Evolutionary conservation across 805 yeast species (phyloP).

Genomic region (Wickerhamiella azyma): DNA sequence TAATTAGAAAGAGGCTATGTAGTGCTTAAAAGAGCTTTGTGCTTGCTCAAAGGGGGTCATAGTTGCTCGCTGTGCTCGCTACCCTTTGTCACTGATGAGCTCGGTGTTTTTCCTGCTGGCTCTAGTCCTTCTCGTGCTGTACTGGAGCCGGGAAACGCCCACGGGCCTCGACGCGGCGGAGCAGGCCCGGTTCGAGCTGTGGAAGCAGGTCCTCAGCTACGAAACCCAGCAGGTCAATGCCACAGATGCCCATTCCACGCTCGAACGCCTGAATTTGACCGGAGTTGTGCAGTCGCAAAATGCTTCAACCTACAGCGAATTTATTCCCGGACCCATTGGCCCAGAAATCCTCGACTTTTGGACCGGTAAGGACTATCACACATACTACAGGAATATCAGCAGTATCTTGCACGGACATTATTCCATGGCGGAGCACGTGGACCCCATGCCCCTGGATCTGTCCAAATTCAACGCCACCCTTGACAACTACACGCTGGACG

Average conservation of each 20-base stretch:
- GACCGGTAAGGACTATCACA: background rate
- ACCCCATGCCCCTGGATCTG: background rate
- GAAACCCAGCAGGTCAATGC: background rate
- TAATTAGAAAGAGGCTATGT: too few relatives aligned
- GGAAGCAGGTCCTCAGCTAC: background rate
- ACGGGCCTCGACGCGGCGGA: conserved; percentile 22
- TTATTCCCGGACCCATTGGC: background rate
- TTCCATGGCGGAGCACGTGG: background rate
- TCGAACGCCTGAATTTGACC: conserved; percentile 6
- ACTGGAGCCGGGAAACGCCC: background rate
- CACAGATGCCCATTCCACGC: background rate
- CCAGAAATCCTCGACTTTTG: background rate
- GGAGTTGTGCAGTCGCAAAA: background rate
- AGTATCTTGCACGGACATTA: conserved; percentile 8
- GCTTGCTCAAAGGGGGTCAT: too few relatives aligned
- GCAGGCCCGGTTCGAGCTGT: conserved; percentile 33
- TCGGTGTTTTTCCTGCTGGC: background rate
- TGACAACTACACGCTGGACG: background rate
- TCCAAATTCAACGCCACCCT: conserved; percentile 1
- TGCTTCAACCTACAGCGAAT: background rate
- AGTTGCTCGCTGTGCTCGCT: too few relatives aligned
- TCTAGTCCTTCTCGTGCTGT: background rate
- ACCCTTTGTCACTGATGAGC: background rate
- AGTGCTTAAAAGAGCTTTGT: too few relatives aligned
- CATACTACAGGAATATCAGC: conserved; percentile 7